Conservation (phyloP, 129 eudicot genomes). For the Chrysanthemum makinoi region DNA sequence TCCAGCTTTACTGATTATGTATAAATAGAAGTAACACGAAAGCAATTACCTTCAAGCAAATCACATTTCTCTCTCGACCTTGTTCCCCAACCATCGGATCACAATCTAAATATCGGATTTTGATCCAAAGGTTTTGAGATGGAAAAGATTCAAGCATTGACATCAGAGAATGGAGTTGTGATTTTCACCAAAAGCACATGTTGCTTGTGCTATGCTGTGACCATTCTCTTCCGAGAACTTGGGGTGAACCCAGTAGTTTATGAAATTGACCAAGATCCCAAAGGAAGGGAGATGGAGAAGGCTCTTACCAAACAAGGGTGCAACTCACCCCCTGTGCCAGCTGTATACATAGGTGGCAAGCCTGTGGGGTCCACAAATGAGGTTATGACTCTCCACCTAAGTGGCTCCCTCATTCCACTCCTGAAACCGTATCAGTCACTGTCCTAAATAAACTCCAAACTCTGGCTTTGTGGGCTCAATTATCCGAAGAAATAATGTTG, state of each 20-base stretch:
- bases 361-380: constrained; percentile 74
- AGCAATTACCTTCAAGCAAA: constrained; percentile 45
- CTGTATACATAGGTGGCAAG: constrained; percentile 82
- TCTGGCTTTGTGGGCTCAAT: constrained; percentile 4
- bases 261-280: constrained; percentile 64
- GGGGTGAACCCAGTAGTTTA: constrained; percentile 44
- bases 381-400: constrained; percentile 75
- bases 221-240: constrained; percentile 58
- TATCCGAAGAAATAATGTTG: constrained; percentile 42
- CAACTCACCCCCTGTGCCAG: constrained; percentile 56
- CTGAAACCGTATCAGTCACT: constrained; percentile 51
- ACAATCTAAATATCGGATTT: constrained; percentile 27
- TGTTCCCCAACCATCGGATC: constrained; percentile 21
- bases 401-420: constrained; percentile 65
- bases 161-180: constrained; percentile 63
- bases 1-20: constrained; percentile 29
- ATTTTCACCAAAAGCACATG: constrained; percentile 78
- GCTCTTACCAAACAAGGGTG: constrained; percentile 58
- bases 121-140: constrained; percentile 34
- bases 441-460: constrained; percentile 8
- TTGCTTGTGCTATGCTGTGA: constrained; percentile 75
- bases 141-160: constrained; percentile 56
- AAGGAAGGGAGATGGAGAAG: constrained; percentile 67
- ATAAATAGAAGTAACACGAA: constrained; percentile 47
- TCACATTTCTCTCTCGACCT: constrained; percentile 18